phyloP scores from a whole-genome alignment of 2,329 filamentous ascomycete species.

The Hyphodiscus sp. region DNA sequence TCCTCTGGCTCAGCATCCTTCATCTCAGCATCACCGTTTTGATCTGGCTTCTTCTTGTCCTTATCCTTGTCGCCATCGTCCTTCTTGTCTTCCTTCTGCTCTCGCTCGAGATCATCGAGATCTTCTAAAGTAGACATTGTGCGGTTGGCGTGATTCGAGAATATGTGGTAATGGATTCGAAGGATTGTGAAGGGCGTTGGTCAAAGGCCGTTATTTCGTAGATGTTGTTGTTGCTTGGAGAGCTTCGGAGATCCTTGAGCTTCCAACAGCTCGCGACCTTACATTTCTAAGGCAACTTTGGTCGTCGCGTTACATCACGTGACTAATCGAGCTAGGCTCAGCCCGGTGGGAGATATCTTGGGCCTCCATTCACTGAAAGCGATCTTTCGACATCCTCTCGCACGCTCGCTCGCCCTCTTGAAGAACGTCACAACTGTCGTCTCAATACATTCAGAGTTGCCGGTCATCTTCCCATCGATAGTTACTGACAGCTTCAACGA shows the following conservation, averaged over 20 bases:
- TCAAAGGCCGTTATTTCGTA: slow-evolving; percentile 3
- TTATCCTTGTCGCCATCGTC: slow-evolving; percentile 49
- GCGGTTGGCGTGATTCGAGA: slow-evolving; percentile 5
- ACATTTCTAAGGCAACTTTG: slow-evolving; percentile 9
- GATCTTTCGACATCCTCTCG: slow-evolving; percentile 19
- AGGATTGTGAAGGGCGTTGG: not conserved
- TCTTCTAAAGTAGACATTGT: slow-evolving; percentile 72
- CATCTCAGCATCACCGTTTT: slow-evolving; percentile 81
- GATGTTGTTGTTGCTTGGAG: slow-evolving; percentile 8
- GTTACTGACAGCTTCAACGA: slow-evolving; percentile 30
- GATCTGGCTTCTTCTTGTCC: slow-evolving; percentile 48
- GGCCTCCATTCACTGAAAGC: not conserved
- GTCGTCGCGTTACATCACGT: not conserved
- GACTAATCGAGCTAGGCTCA: not conserved
- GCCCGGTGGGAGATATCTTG: slow-evolving; percentile 5
- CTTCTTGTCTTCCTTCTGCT: slow-evolving; percentile 58
- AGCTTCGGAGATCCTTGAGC: slow-evolving; percentile 18
- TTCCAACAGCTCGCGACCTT: slow-evolving; percentile 15
- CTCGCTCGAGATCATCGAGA: slow-evolving; percentile 68
- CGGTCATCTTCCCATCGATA: slow-evolving; percentile 31
- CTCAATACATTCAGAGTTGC: slow-evolving; percentile 30
- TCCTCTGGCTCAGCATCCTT: slow-evolving; percentile 68
- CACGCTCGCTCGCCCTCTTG: slow-evolving; percentile 26
- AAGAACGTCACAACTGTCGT: slow-evolving; percentile 29
- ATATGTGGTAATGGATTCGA: not conserved